A percentile compares a stretch with the other conserved stretches of the same genome.
Conservation (phyloP, 805 yeast species). For the Lachancea cidri region DNA sequence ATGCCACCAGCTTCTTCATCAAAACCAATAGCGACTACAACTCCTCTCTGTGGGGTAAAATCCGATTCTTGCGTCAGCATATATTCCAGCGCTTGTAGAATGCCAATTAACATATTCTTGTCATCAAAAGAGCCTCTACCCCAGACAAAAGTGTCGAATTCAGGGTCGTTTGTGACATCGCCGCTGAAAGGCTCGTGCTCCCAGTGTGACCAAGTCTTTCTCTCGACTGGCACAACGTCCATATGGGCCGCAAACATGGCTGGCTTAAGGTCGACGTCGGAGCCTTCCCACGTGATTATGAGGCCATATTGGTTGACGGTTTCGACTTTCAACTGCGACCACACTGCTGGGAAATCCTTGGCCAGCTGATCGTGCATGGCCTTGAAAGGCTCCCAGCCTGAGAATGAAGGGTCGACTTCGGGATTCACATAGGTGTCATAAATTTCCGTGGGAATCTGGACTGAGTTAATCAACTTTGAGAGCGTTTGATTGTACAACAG, state of each 20-base stretch:
- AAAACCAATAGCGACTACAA: slow-evolving; percentile 61
- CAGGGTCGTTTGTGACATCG: slow-evolving; percentile 50
- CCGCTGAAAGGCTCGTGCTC: slow-evolving; percentile 60
- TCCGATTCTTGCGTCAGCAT: slow-evolving; percentile 39
- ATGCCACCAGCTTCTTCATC: slow-evolving; percentile 71
- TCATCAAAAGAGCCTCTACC: slow-evolving; percentile 78
- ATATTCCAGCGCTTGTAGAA: slow-evolving; percentile 55
- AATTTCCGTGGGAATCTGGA: slow-evolving; percentile 55
- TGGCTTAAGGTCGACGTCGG: slow-evolving; percentile 49
- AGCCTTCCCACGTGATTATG: slow-evolving; percentile 59
- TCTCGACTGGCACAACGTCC: slow-evolving; percentile 76
- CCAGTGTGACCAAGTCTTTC: slow-evolving; percentile 55
- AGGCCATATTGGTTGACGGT: slow-evolving; percentile 59
- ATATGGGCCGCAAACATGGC: slow-evolving; percentile 68
- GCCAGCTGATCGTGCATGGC: slow-evolving; percentile 50
- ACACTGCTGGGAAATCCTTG: slow-evolving; percentile 49
- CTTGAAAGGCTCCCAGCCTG: slow-evolving; percentile 30
- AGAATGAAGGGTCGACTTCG: slow-evolving; percentile 46
- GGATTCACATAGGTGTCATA: slow-evolving; percentile 44
- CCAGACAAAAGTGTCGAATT: slow-evolving; percentile 47
- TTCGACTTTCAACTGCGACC: slow-evolving; percentile 44
- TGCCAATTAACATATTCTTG: slow-evolving; percentile 59
- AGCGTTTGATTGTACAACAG: slow-evolving; percentile 36
- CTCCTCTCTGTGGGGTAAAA: slow-evolving; percentile 51
- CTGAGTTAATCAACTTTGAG: slow-evolving; percentile 45